Evolutionary conservation across 352 stramenopile species (phyloP), one percentile per base, ranked within the genome.

Genomic region (Bremia lactucae): DNA sequence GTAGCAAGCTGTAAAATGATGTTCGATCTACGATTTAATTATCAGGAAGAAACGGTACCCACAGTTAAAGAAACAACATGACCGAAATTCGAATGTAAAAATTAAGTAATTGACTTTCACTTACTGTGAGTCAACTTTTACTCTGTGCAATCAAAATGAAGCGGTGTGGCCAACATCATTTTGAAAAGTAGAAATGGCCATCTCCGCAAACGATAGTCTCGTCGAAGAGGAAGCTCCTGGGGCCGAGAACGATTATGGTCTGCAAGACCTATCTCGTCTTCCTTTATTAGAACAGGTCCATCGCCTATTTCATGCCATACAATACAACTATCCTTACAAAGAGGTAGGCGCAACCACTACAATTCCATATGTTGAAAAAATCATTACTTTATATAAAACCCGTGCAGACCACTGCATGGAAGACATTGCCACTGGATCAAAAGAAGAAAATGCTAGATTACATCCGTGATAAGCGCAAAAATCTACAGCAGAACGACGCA

Each of bases 271-370:
- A 29, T 66, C 60, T 25, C 49, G 52, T 20, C 62, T 92, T 21
- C 80, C 80, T 28, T 65, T 92, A 36, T 52, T 90, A 43, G 80
- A 92, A 53, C 80, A 89, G 43, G 75, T 92, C 33, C 80, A 92
- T 50, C 70, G 80, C 0, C 56, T 92, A 6, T 85, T 88, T 44
- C 76, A 92, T 51, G 80, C 80, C 22, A 92, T 92, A 37, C 65
- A 88, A 55, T 54, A 66, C 36, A 61, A 76, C 35, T 92, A 92
- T 40, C 77, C 77, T 14, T 92, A 92, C 59, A 85, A 75, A 36
- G 72, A 90, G 62, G 74, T 84, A 25, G 41, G 16, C 15, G 31
- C 10, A 34, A 33, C 18, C 19, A 37, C 6, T 16, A 40, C 35
- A 34, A 1, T 28, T 19, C 4, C 2, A 48, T 23, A 8, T 1